Evolutionary conservation across 768 basidiomycete genomes (phyloP).

Genomic region (Xerocomus potaroensis): DNA sequence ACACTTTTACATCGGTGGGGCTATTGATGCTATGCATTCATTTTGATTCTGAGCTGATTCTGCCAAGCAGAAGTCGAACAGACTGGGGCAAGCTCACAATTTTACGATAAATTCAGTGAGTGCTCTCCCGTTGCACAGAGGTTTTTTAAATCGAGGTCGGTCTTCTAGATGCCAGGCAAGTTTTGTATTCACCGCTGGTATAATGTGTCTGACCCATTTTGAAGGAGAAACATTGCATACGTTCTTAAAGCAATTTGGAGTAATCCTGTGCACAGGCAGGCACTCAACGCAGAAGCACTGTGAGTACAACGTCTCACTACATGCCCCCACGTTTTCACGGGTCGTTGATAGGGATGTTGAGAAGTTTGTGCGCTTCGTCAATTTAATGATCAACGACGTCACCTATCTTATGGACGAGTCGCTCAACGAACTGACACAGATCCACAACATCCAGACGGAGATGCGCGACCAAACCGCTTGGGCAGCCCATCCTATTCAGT

Average conservation of each 20-base stretch:
- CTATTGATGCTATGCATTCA: background rate
- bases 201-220: slow-evolving; percentile 11
- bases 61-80: slow-evolving; percentile 80
- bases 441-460: slow-evolving; percentile 79
- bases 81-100: slow-evolving; percentile 96
- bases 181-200: background rate
- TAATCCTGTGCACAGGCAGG: slow-evolving; percentile 83
- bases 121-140: slow-evolving; percentile 14
- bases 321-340: background rate
- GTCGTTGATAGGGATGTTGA: slow-evolving; percentile 64
- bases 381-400: slow-evolving; percentile 98
- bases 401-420: slow-evolving; percentile 98
- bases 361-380: slow-evolving; percentile 93
- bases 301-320: slow-evolving; percentile 33
- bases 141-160: slow-evolving; percentile 6
- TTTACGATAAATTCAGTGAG: slow-evolving; percentile 97
- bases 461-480: slow-evolving; percentile 76
- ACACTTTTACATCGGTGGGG: slow-evolving; percentile 89
- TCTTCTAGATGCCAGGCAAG: slow-evolving; percentile 49
- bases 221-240: slow-evolving; percentile 78
- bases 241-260: slow-evolving; percentile 90
- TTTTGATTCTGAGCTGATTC: slow-evolving; percentile 1
- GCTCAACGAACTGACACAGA: slow-evolving; percentile 81
- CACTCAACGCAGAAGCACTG: slow-evolving; percentile 77
- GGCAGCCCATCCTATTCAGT: slow-evolving; percentile 57